Conservation (phyloP, 495 filamentous ascomycete genomes). For the Xylaria longipes region DNA sequence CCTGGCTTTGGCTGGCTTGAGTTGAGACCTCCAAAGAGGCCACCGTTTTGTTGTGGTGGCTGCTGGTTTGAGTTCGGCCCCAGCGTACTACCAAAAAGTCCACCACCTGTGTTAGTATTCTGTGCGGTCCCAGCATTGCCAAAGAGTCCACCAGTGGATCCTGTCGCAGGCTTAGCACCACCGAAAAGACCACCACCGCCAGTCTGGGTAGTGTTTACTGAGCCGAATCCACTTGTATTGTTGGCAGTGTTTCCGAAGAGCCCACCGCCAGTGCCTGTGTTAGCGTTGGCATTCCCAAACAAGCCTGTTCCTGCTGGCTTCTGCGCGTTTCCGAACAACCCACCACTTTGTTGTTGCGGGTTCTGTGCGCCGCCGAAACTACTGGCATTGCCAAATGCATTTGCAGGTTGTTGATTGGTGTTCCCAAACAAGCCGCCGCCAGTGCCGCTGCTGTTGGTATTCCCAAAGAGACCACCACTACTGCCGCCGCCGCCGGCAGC, state of each 20-base stretch:
- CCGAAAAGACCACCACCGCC: conserved; percentile 69
- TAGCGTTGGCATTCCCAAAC: conserved; percentile 47
- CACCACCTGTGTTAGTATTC: conserved; percentile 48
- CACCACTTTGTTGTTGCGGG: conserved; percentile 62
- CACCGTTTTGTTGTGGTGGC: conserved; percentile 52
- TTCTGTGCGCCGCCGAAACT: conserved; percentile 42
- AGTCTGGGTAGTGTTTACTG: conserved; percentile 40
- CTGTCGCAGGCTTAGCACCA: conserved; percentile 57
- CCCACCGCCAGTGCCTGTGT: conserved; percentile 50
- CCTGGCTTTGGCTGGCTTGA: conserved; percentile 50
- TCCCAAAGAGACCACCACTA: conserved; percentile 50
- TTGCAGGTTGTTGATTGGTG: conserved; percentile 48
- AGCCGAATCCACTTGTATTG: conserved; percentile 40
- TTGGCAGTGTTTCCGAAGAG: conserved; percentile 50
- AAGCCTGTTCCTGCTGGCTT: conserved; percentile 46
- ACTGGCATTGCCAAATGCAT: conserved; percentile 29
- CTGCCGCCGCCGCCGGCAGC: conserved; percentile 40
- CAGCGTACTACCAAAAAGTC: conserved; percentile 58
- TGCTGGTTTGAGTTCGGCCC: conserved; percentile 60
- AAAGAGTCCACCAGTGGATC: conserved; percentile 53
- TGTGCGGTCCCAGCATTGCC: conserved; percentile 45
- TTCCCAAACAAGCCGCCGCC: conserved; percentile 55
- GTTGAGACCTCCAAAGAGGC: conserved; percentile 53
- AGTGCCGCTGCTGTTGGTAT: conserved; percentile 35
- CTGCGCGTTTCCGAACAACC: conserved; percentile 63